Conservation (phyloP, 148 eudicot genomes). For the Chenopodium suecicum region DNA sequence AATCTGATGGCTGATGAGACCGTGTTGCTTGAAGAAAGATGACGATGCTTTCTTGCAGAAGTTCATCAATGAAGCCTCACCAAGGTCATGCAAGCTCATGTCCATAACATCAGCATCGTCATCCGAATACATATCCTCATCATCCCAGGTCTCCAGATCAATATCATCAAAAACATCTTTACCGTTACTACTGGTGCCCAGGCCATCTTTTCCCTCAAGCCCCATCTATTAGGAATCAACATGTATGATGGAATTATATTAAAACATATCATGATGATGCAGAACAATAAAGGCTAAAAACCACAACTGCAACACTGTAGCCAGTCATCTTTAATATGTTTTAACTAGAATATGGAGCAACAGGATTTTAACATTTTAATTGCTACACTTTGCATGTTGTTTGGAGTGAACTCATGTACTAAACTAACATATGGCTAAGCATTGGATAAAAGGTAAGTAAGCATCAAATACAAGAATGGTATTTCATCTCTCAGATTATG, state of each 20-base stretch:
- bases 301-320: background rate
- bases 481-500: background rate
- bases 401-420: background rate
- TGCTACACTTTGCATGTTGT: background rate
- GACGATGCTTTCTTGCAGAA: constrained; percentile 71
- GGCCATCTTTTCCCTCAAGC: constrained; percentile 37
- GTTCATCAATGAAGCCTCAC: constrained; percentile 43
- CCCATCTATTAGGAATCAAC: constrained; percentile 26
- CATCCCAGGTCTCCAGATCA: constrained; percentile 44
- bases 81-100: constrained; percentile 42
- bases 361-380: background rate
- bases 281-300: background rate
- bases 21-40: constrained; percentile 69
- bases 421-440: background rate
- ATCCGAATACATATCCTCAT: constrained; percentile 38
- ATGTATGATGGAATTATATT: background rate
- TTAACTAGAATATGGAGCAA: too few species aligned
- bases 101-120: constrained; percentile 45
- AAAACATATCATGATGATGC: too few species aligned
- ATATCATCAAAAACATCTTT: constrained; percentile 38
- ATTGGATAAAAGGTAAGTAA: background rate
- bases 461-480: background rate
- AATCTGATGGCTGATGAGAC: constrained; percentile 84
- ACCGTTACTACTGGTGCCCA: constrained; percentile 49
- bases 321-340: background rate